These are phyloP conservation scores for Musa itinerans DNA, from an alignment of 176 grass and related monocot genomes.

Conservation along the genomic window DNA sequence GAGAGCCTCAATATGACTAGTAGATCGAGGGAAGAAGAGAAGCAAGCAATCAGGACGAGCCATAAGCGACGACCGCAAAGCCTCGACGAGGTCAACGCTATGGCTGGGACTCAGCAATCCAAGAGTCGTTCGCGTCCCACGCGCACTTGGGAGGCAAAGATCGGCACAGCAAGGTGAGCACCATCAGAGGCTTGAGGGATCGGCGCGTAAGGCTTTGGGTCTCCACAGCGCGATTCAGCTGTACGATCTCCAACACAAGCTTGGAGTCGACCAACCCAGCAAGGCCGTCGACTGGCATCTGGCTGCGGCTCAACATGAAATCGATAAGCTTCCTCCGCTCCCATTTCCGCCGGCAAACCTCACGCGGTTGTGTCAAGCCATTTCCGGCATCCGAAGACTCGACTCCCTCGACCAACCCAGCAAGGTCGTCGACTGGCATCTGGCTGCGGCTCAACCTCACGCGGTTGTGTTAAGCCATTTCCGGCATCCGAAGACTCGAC, in stretches of 20 bases:
- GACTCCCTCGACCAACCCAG: too few species aligned
- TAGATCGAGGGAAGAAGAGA: too few species aligned
- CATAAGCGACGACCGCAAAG: too few species aligned
- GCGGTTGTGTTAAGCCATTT: not conserved
- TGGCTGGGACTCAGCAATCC: too few species aligned
- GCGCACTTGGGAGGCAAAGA: slow-evolving; percentile 91
- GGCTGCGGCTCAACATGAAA: slow-evolving; percentile 76
- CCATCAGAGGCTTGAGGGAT: slow-evolving; percentile 45
- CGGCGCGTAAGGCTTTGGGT: slow-evolving; percentile 54
- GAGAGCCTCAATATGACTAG: too few species aligned
- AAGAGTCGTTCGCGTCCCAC: too few species aligned
- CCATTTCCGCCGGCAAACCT: slow-evolving; percentile 53
- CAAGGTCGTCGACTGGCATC: too few species aligned
- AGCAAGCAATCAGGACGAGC: too few species aligned
- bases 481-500: not conserved
- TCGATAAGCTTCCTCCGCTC: slow-evolving; percentile 84
- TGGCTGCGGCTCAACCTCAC: too few species aligned
- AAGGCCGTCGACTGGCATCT: slow-evolving; percentile 92
- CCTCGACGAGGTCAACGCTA: too few species aligned
- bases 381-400: not conserved
- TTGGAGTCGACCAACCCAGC: slow-evolving; percentile 85
- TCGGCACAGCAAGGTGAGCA: slow-evolving; percentile 89
- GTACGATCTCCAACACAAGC: slow-evolving; percentile 84
- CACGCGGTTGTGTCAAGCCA: not conserved
- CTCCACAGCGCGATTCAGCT: slow-evolving; percentile 72